phyloP scores from a whole-genome alignment of 352 stramenopile species.

The Phytopythium boreale region DNA sequence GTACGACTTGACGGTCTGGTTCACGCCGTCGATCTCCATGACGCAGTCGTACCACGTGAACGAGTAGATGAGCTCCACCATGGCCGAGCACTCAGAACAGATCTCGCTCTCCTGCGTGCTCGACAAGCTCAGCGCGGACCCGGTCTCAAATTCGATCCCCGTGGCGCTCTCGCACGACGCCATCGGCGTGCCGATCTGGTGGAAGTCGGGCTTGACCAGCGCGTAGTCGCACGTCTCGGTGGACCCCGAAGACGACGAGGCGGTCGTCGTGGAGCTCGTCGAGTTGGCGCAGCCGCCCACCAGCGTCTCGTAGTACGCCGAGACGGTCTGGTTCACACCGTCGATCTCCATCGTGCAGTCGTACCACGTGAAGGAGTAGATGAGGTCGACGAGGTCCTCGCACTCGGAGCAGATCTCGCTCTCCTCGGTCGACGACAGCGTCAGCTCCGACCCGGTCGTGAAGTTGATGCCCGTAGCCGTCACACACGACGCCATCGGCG shows the following conservation, averaged over 20 bases:
- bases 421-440: conserved; percentile 6
- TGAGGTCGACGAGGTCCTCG: conserved; percentile 5
- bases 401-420: conserved; percentile 16
- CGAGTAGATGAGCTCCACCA: conserved; percentile 10
- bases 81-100: conserved; percentile 14
- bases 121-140: conserved; percentile 4
- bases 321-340: conserved; percentile 15
- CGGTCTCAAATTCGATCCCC: conserved; percentile 11
- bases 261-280: not conserved
- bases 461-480: conserved; percentile 17
- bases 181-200: conserved; percentile 14
- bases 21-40: conserved; percentile 14
- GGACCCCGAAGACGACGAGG: not conserved
- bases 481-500: conserved; percentile 12
- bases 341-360: conserved; percentile 16
- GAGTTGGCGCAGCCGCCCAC: conserved; percentile 10
- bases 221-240: conserved; percentile 13
- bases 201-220: conserved; percentile 10
- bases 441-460: conserved; percentile 2
- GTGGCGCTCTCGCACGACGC: conserved; percentile 13
- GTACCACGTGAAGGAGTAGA: conserved; percentile 12
- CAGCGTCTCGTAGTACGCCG: conserved; percentile 15
- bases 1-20: conserved; percentile 17
- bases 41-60: conserved; percentile 15
- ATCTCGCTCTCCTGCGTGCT: conserved; percentile 11